A percentile compares a stretch with the other conserved stretches of the same genome.
These are phyloP conservation scores for Pyrenopolyporus hunteri DNA, from an alignment of 495 filamentous ascomycete genomes.

Conservation along the genomic window DNA sequence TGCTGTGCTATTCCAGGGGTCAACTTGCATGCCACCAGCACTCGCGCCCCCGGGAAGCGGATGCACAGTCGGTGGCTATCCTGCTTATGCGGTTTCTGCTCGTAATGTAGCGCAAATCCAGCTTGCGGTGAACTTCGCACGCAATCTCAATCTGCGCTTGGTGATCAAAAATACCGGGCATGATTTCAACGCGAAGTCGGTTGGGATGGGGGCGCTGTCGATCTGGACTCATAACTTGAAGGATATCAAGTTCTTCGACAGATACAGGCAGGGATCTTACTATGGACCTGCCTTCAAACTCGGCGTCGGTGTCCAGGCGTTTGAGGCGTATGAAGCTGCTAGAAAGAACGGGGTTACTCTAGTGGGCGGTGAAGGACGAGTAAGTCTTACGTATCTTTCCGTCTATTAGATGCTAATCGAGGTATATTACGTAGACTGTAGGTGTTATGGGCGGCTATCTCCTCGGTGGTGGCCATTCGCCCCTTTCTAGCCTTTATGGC, in stretches of 20 bases:
- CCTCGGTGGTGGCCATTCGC: conserved; percentile 61
- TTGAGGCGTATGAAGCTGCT: conserved; percentile 54
- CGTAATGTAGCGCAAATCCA: conserved; percentile 62
- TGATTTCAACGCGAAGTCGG: conserved; percentile 59
- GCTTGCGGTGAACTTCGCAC: conserved; percentile 67
- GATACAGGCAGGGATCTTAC: conserved; percentile 47
- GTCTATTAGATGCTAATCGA: background rate
- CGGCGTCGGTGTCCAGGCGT: conserved; percentile 53
- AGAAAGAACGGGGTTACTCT: conserved; percentile 47
- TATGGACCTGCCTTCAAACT: conserved; percentile 56
- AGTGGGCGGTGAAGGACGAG: conserved; percentile 57
- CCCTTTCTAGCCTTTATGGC: conserved; percentile 51
- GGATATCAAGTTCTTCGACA: conserved; percentile 48
- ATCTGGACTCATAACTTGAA: conserved; percentile 60
- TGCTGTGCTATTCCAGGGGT: conserved; percentile 52
- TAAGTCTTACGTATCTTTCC: conserved; percentile 14
- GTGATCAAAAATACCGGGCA: conserved; percentile 66
- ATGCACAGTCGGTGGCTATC: conserved; percentile 60
- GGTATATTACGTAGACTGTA: conserved; percentile 49
- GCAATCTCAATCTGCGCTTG: conserved; percentile 62
- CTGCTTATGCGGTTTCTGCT: conserved; percentile 62
- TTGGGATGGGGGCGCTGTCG: conserved; percentile 52
- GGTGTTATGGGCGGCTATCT: conserved; percentile 59
- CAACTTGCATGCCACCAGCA: conserved; percentile 47
- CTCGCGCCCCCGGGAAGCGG: conserved; percentile 50